Conservation (phyloP, 495 filamentous ascomycete species). For the Penicillium roqueforti region DNA sequence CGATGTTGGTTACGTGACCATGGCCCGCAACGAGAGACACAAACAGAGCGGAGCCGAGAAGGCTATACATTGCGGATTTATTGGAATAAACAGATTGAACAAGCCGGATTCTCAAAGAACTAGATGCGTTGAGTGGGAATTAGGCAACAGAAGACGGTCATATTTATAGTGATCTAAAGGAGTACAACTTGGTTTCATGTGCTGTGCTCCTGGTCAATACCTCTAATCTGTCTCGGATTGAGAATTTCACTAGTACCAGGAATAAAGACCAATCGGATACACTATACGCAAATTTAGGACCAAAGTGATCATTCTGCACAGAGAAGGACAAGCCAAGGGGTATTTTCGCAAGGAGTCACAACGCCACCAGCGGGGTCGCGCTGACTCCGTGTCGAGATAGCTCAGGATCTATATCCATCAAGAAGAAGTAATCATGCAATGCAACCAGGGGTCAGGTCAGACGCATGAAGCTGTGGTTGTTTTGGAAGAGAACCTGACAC, state of each 20-base stretch:
- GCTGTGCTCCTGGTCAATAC: not conserved
- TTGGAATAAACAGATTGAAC: not conserved
- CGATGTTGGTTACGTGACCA: conserved; percentile 29
- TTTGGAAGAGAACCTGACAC: not conserved
- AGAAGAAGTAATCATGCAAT: not conserved
- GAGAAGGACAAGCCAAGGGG: not conserved
- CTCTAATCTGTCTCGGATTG: too few species aligned
- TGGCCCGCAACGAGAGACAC: conserved; percentile 22
- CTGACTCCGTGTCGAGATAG: conserved; percentile 10
- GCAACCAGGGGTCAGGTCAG: not conserved
- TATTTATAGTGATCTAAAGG: not conserved
- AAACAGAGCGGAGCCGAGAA: conserved; percentile 2
- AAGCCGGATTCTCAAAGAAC: not conserved
- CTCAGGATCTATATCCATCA: not conserved
- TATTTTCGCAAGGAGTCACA: conserved; percentile 3
- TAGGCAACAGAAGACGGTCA: not conserved
- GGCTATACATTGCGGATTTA: not conserved
- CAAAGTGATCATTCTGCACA: not conserved
- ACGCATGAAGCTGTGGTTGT: not conserved
- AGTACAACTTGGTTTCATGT: too few species aligned
- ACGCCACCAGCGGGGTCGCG: conserved; percentile 9
- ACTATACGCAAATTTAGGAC: not conserved
- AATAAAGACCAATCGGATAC: not conserved
- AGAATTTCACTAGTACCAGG: not conserved
- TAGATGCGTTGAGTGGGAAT: not conserved